Evolutionary conservation across 2,329 filamentous ascomycete genomes (phyloP), one percentile per base, ranked within the genome.

Genomic region (Trichoderma gracile): DNA sequence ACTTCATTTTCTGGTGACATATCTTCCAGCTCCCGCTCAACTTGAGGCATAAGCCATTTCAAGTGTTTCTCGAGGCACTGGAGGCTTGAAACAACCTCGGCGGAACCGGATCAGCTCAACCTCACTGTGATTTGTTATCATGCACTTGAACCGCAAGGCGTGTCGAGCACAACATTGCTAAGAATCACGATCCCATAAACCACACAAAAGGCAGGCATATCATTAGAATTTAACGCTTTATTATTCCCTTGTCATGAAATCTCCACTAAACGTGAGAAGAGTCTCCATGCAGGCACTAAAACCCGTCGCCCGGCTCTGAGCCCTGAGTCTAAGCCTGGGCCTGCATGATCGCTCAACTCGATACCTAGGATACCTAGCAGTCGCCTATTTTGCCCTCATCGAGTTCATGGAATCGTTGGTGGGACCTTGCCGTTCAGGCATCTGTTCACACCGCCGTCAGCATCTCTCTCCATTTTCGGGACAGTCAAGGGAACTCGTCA

Each of bases 381-480:
- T 14, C 42, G 42, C 23, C 68, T 75, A 82, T 68, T 82, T 79
- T 66, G 75, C 70, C 66, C 74, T 73, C 70, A 81, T 78, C 42
- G 74, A 67, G 61, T 80, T 80, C 69, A 79, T 80, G 65, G 79
- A 78, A 59, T 86, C 83, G 75, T 86, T 86, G 74, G 79, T 84
- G 68, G 71, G 66, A 49, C 82, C 84, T 73, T 81, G 79, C 50
- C 83, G 83, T 60, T 79, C 82, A 52, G 79, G 77, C 73, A 85
- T 81, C 84, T 86, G 66, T 57, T 54, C 27, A 42, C 10, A 14
- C 19, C 1, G 4, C 19, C 21, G 9, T 9, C 3, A 21, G 4
- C 60, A 43, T 69, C 57, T 71, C 57, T 71, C 64, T 33, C 21
- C 12, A 30, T 21, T 25, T 3, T 30, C n/a, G 9, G 9, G 15